Percentiles rank a stretch among this genome's conserved stretches.
phyloP scores from a whole-genome alignment of 352 stramenopile genomes.

The Phytopythium delawarense region DNA sequence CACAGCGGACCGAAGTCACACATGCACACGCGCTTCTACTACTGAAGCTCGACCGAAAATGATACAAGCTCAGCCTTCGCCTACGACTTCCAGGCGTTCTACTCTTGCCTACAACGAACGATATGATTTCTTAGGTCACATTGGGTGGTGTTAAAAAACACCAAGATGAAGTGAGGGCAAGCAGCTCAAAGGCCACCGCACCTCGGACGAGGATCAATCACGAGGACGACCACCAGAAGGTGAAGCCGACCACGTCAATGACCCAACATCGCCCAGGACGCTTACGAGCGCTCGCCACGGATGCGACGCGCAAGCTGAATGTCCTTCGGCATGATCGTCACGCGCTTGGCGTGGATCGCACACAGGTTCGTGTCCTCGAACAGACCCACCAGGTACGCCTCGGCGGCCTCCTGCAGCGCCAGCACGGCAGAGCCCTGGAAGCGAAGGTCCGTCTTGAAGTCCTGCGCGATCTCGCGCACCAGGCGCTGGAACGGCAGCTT shows the following conservation, averaged over 20 bases:
- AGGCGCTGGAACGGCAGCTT: slow-evolving; percentile 97
- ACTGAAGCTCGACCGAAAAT: no score
- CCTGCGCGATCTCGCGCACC: slow-evolving; percentile 88
- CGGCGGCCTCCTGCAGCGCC: slow-evolving; percentile 83
- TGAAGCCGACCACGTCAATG: not conserved
- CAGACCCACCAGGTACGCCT: slow-evolving; percentile 80
- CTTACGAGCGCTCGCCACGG: slow-evolving; percentile 83
- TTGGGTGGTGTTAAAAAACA: slow-evolving; percentile 47
- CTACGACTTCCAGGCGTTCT: no score
- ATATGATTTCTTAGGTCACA: not conserved
- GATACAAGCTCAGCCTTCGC: no score
- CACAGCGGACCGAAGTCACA: no score
- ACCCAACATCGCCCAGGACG: not conserved
- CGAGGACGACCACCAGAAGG: not conserved
- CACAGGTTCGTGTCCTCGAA: slow-evolving; percentile 94
- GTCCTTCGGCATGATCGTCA: slow-evolving; percentile 95
- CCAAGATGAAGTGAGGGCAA: slow-evolving; percentile 15
- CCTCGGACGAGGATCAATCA: not conserved
- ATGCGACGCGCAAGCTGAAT: slow-evolving; percentile 94
- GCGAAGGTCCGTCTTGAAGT: slow-evolving; percentile 87
- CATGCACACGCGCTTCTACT: no score
- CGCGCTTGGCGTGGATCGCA: slow-evolving; percentile 91
- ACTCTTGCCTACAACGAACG: no score
- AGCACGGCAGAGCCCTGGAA: slow-evolving; percentile 87
- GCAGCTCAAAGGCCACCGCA: not conserved